A percentile compares a stretch with the other conserved stretches of the same genome.
Conservation (phyloP, 2,329 filamentous ascomycete genomes). For the Acarospora socialis region DNA sequence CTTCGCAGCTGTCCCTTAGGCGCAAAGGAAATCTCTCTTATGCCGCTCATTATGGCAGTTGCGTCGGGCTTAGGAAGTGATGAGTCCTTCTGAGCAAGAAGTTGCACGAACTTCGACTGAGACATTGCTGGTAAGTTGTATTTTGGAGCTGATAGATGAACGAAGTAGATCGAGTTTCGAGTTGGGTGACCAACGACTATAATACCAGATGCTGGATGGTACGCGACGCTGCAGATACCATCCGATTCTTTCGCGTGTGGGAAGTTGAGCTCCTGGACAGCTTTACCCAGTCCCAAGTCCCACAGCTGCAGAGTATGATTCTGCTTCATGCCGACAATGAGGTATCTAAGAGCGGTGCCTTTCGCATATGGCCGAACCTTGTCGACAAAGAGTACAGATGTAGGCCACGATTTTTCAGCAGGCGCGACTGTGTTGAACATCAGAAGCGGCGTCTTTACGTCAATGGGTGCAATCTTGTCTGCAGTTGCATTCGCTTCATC, state of each 20-base stretch:
- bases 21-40: conserved; percentile 85
- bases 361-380: conserved; percentile 90
- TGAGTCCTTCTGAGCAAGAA: conserved; percentile 56
- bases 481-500: conserved; percentile 32
- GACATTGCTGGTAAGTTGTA: conserved; percentile 70
- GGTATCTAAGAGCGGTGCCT: conserved; percentile 77
- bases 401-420: conserved; percentile 90
- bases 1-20: conserved; percentile 79
- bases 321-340: conserved; percentile 96
- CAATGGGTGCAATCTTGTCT: conserved; percentile 39
- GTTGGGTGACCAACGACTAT: conserved; percentile 92
- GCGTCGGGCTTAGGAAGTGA: conserved; percentile 74
- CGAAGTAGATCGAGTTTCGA: conserved; percentile 92
- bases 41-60: conserved; percentile 92
- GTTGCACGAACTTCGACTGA: conserved; percentile 76
- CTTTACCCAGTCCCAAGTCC: conserved; percentile 90
- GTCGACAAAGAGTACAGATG: conserved; percentile 88
- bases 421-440: conserved; percentile 77
- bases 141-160: conserved; percentile 85
- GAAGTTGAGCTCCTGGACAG: conserved; percentile 92
- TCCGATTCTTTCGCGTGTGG: conserved; percentile 93
- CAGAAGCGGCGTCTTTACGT: conserved; percentile 74
- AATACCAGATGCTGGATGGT: conserved; percentile 83
- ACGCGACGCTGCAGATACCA: conserved; percentile 93
- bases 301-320: conserved; percentile 97